Evolutionary conservation across 2,329 filamentous ascomycete species (phyloP).

Genomic region (Xylaria polymorpha): DNA sequence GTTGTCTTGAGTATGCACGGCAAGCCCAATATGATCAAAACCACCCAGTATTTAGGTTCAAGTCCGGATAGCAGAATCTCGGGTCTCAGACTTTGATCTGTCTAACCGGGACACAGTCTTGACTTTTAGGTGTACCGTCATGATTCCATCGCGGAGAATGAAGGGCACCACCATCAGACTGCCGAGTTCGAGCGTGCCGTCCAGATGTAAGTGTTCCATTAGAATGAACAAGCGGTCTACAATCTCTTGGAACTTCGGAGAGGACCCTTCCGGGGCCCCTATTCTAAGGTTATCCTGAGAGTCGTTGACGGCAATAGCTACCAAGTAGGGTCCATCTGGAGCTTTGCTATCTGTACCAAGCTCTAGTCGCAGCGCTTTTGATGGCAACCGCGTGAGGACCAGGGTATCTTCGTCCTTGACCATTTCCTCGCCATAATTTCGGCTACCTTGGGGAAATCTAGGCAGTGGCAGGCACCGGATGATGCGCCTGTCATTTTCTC

Average conservation of each 20-base stretch:
- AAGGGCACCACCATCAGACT: not conserved
- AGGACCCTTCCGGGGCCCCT: too few species aligned
- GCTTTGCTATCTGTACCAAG: not conserved
- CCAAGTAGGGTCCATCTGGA: fast-evolving
- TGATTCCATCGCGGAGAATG: not conserved
- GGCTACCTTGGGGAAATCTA: conserved; percentile 8
- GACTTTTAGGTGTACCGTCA: not conserved
- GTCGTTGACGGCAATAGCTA: conserved; percentile 8
- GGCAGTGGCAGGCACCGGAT: conserved; percentile 7
- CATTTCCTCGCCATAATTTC: not conserved
- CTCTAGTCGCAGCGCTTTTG: not conserved
- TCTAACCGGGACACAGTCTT: too few species aligned
- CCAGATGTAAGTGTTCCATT: not conserved
- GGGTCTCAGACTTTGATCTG: too few species aligned
- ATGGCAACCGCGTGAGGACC: not conserved
- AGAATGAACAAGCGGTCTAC: not conserved
- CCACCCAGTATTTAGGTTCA: not conserved
- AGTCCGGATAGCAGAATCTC: too few species aligned
- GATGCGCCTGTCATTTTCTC: not conserved
- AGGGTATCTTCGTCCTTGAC: conserved; percentile 12
- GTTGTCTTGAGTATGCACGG: not conserved
- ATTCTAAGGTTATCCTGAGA: not conserved
- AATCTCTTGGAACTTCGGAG: conserved; percentile 7
- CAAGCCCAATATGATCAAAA: not conserved
- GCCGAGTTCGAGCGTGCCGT: not conserved